Conservation (phyloP, 768 basidiomycete genomes). For the Coprinellus aureogranulatus region DNA sequence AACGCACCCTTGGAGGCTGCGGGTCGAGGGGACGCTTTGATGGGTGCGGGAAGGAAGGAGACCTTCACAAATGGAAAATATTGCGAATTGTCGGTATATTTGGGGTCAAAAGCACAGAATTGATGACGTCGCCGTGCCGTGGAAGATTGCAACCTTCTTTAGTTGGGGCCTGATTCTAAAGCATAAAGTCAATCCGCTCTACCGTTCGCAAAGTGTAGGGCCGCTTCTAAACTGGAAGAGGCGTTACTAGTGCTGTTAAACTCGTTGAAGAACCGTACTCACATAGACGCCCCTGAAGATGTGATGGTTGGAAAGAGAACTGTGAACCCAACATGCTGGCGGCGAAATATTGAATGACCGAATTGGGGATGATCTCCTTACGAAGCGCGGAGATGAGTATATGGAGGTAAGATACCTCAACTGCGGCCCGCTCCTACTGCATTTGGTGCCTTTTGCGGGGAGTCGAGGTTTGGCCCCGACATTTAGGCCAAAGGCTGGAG, state of each 20-base stretch:
- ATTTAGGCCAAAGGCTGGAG: too few relatives aligned
- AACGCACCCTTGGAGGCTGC: too few relatives aligned
- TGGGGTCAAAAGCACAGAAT: conserved; percentile 1
- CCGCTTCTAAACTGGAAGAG: too few relatives aligned
- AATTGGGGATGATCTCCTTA: background rate
- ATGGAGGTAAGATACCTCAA: background rate
- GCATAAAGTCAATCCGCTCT: too few relatives aligned
- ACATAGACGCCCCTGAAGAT: background rate
- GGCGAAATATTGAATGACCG: conserved; percentile 6
- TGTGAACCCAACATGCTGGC: background rate
- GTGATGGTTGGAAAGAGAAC: background rate
- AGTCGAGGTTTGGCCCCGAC: too few relatives aligned
- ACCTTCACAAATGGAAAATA: background rate
- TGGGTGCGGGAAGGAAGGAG: background rate
- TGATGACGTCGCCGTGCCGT: conserved; percentile 18
- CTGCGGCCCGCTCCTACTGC: background rate
- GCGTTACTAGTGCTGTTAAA: background rate
- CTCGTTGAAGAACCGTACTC: background rate
- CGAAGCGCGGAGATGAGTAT: background rate
- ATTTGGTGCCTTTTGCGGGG: background rate
- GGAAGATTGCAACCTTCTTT: background rate
- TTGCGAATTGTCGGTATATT: conserved; percentile 1
- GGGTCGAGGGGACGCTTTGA: too few relatives aligned
- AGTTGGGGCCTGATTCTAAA: background rate
- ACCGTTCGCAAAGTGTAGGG: too few relatives aligned